phyloP scores from a whole-genome alignment of 441 rosid genomes.

The Sinapis alba region DNA sequence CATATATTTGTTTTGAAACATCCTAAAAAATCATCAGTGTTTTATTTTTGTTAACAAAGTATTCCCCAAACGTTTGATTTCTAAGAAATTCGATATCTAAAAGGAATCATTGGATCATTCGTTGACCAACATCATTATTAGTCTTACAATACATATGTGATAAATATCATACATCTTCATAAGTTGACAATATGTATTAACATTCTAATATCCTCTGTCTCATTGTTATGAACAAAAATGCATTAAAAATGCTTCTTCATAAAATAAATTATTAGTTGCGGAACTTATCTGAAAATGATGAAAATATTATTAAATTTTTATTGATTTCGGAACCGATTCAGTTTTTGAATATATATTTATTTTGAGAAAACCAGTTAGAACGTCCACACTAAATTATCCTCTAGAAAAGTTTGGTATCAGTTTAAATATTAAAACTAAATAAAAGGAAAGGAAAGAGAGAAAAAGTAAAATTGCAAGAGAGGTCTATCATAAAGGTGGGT shows the following conservation, averaged over 20 bases:
- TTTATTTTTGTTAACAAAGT: too few species aligned
- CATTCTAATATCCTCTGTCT: neutral
- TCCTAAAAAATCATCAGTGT: too few species aligned
- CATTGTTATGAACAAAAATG: constrained; percentile 13
- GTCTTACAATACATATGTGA: neutral
- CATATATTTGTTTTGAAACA: too few species aligned
- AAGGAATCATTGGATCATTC: neutral
- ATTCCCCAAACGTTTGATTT: neutral
- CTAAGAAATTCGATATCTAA: neutral
- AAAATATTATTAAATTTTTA: neutral
- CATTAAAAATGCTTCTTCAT: constrained; percentile 24
- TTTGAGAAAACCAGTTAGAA: neutral
- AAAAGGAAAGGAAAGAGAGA: neutral
- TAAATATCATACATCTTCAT: neutral
- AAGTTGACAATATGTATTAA: neutral
- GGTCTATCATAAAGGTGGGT: neutral
- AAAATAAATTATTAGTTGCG: neutral
- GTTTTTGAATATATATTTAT: too few species aligned
- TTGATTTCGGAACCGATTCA: too few species aligned
- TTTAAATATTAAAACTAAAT: neutral
- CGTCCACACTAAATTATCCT: neutral
- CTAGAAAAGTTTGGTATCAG: neutral
- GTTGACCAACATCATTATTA: neutral
- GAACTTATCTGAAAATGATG: neutral
- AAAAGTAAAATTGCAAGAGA: neutral